Conservation (phyloP, 495 filamentous ascomycete genomes). For the Hyaloscypha finlandica region DNA sequence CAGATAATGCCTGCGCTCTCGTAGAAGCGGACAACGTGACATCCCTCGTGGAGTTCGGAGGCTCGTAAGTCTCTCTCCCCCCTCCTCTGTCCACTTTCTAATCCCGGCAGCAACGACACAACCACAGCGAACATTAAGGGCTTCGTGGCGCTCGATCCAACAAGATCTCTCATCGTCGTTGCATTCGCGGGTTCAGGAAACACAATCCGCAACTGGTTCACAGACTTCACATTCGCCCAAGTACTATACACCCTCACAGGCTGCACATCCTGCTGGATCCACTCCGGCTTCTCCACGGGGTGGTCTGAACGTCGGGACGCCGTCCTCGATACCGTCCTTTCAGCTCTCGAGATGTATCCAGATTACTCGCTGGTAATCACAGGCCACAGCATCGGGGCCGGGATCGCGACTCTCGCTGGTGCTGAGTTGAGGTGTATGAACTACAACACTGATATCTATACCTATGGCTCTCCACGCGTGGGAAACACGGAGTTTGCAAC, state of each 20-base stretch:
- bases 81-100: not conserved
- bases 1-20: not conserved
- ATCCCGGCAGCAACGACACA: not conserved
- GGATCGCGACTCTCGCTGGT: not conserved
- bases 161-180: not conserved
- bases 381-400: conserved; percentile 1
- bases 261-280: not conserved
- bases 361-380: not conserved
- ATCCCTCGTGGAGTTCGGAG: conserved; percentile 1
- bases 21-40: conserved; percentile 6
- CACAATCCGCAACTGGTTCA: not conserved
- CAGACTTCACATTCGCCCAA: not conserved
- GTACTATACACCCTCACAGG: not conserved
- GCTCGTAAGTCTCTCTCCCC: not conserved
- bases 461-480: not conserved
- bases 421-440: not conserved
- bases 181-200: not conserved
- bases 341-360: not conserved
- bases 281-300: not conserved
- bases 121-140: not conserved
- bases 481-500: not conserved
- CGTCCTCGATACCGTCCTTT: not conserved
- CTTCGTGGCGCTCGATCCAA: not conserved
- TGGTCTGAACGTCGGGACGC: conserved; percentile 2
- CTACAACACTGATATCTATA: not conserved